These are phyloP conservation scores for Ogataea populi-albae DNA, from an alignment of 805 yeast genomes.

Conservation along the genomic window DNA sequence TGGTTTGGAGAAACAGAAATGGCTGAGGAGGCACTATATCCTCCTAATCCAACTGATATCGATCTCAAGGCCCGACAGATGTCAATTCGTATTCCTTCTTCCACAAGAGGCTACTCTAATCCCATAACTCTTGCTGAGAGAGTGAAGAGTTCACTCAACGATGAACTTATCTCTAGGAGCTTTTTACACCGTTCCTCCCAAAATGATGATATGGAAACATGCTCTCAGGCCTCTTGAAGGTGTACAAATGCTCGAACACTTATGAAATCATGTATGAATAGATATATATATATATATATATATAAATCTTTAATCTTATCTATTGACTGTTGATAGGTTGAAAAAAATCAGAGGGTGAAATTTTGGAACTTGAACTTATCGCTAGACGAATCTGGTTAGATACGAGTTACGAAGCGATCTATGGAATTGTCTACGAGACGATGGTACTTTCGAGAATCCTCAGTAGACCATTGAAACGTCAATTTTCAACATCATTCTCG, in stretches of 20 bases:
- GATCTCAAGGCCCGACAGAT: slow-evolving; percentile 14
- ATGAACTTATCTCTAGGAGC: slow-evolving; percentile 21
- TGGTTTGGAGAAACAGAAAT: slow-evolving; percentile 32
- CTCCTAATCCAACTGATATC: slow-evolving; percentile 1
- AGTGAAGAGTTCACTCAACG: slow-evolving; percentile 23
- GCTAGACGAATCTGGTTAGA: slow-evolving; percentile 4
- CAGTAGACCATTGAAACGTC: too few species aligned
- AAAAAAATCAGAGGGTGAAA: background rate
- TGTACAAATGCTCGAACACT: too few species aligned
- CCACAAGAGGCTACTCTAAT: slow-evolving; percentile 25
- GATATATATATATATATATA: too few species aligned
- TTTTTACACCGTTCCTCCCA: slow-evolving; percentile 3
- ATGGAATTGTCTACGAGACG: background rate
- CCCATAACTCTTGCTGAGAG: slow-evolving; percentile 29
- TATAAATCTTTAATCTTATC: too few species aligned
- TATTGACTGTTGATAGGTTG: too few species aligned
- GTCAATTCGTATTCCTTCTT: slow-evolving; percentile 25
- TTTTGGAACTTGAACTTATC: background rate
- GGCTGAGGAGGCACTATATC: too few species aligned
- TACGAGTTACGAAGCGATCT: slow-evolving; percentile 2
- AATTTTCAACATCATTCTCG: slow-evolving; percentile 1
- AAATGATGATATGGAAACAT: background rate
- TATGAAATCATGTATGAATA: too few species aligned
- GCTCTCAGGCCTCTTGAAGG: too few species aligned
- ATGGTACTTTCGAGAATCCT: too few species aligned